phyloP scores from a whole-genome alignment of 305 asterid genomes.

The Petunia hybrid region DNA sequence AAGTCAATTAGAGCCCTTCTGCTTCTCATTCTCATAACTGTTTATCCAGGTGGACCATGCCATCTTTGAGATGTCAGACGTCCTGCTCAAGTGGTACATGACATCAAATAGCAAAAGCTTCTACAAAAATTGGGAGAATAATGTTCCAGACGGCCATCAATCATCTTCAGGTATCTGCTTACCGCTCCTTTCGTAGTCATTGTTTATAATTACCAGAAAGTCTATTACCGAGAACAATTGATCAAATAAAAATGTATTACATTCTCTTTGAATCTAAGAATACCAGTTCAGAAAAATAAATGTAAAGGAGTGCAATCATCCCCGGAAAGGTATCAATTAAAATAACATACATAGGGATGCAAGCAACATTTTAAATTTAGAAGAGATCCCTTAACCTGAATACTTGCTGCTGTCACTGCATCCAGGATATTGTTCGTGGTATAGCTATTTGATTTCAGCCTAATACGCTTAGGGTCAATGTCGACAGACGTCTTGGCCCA shows the following conservation, averaged over 20 bases:
- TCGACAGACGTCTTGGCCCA: slow-evolving; percentile 84
- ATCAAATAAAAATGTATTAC: background rate
- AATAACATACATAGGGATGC: background rate
- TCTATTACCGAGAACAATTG: background rate
- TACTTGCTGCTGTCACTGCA: slow-evolving; percentile 84
- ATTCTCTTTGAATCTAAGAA: background rate
- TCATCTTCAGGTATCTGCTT: background rate
- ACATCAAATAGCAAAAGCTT: slow-evolving; percentile 9
- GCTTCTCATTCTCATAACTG: background rate
- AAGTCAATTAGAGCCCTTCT: background rate
- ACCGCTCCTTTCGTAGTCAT: background rate
- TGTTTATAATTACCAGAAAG: background rate
- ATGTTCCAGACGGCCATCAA: background rate
- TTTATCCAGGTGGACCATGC: background rate
- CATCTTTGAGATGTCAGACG: background rate
- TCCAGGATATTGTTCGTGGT: slow-evolving; percentile 85
- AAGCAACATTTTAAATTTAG: background rate
- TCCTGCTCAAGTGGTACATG: background rate
- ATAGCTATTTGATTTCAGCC: slow-evolving; percentile 84
- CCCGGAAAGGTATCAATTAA: background rate
- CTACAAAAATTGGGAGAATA: background rate
- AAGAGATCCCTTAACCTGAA: slow-evolving; percentile 63
- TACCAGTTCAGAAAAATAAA: background rate
- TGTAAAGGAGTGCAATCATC: background rate
- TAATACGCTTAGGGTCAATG: slow-evolving; percentile 67